A percentile compares a stretch with the other conserved stretches of the same genome.
Evolutionary conservation across 2,329 filamentous ascomycete species (phyloP).

Genomic region (Massarina eburnea): DNA sequence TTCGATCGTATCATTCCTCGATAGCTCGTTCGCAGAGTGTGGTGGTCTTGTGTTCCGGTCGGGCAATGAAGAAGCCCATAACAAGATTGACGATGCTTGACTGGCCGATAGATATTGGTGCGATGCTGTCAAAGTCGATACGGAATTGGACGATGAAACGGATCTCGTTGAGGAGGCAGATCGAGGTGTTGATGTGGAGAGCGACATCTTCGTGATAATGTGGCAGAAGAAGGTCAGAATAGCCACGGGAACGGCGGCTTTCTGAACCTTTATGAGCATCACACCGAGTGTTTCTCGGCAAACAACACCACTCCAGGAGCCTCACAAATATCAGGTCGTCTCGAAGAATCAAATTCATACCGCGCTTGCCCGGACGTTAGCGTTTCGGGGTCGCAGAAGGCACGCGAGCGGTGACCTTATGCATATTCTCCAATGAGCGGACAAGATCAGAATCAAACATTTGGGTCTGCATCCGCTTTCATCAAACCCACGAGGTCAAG

Average conservation of each 20-base stretch:
- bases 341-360: conserved; percentile 1
- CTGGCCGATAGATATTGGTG: conserved; percentile 32
- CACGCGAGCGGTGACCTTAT: too few relatives aligned
- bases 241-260: too few relatives aligned
- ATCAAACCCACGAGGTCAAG: conserved; percentile 15
- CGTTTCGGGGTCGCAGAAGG: conserved; percentile 1
- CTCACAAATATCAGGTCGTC: conserved; percentile 2
- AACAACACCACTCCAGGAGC: conserved; percentile 7
- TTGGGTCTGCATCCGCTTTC: neutral
- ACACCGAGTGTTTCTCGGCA: conserved; percentile 2
- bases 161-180: conserved; percentile 21
- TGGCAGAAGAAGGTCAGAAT: neutral
- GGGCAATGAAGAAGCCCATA: conserved; percentile 34
- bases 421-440: conserved; percentile 7
- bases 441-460: conserved; percentile 2
- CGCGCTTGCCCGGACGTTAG: neutral
- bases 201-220: conserved; percentile 12
- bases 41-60: conserved; percentile 18
- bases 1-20: conserved; percentile 34
- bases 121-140: conserved; percentile 14
- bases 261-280: neutral
- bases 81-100: conserved; percentile 33
- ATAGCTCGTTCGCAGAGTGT: conserved; percentile 12
- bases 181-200: conserved; percentile 11
- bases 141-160: conserved; percentile 17